Percentiles rank a stretch among this genome's conserved stretches.
These are phyloP conservation scores for Pseudozyma sp. DNA, from an alignment of 1,284 basidiomycete species.

Conservation along the genomic window DNA sequence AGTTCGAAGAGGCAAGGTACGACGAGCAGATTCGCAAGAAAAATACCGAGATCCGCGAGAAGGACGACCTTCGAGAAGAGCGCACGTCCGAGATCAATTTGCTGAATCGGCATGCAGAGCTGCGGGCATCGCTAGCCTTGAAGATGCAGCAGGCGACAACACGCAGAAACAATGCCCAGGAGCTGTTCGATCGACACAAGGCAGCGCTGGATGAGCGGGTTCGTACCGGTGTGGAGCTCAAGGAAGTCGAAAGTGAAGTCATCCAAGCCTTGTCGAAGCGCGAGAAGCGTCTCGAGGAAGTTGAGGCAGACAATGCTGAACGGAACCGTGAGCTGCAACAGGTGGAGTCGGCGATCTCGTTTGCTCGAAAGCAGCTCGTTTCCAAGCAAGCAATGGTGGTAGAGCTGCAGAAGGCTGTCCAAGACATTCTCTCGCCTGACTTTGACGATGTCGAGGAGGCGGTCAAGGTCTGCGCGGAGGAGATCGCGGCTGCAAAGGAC, in stretches of 20 bases:
- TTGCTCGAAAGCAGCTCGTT: conserved; percentile 72
- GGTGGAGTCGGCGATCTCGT: conserved; percentile 53
- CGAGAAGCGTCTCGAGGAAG: conserved; percentile 43
- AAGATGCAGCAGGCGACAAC: conserved; percentile 70
- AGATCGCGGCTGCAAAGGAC: conserved; percentile 69
- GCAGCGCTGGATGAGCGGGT: conserved; percentile 77
- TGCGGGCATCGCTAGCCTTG: conserved; percentile 82
- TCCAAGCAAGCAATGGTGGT: conserved; percentile 71
- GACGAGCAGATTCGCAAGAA: conserved; percentile 79
- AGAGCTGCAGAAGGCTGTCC: conserved; percentile 71
- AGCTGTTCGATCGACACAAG: conserved; percentile 70
- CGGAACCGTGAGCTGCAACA: conserved; percentile 51
- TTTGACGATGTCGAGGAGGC: conserved; percentile 73
- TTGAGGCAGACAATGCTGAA: conserved; percentile 41
- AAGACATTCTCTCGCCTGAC: conserved; percentile 70
- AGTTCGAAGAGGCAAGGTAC: conserved; percentile 71
- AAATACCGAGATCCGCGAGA: conserved; percentile 72
- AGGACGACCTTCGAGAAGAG: conserved; percentile 80
- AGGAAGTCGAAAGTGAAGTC: conserved; percentile 80
- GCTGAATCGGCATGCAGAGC: conserved; percentile 83
- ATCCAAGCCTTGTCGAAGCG: conserved; percentile 71
- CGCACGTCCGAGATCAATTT: conserved; percentile 79
- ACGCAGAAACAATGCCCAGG: conserved; percentile 29
- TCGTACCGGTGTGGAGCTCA: conserved; percentile 74
- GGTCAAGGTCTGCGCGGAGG: conserved; percentile 73